These are phyloP conservation scores for Spathaspora boniae DNA, from an alignment of 805 yeast genomes.

Conservation along the genomic window DNA sequence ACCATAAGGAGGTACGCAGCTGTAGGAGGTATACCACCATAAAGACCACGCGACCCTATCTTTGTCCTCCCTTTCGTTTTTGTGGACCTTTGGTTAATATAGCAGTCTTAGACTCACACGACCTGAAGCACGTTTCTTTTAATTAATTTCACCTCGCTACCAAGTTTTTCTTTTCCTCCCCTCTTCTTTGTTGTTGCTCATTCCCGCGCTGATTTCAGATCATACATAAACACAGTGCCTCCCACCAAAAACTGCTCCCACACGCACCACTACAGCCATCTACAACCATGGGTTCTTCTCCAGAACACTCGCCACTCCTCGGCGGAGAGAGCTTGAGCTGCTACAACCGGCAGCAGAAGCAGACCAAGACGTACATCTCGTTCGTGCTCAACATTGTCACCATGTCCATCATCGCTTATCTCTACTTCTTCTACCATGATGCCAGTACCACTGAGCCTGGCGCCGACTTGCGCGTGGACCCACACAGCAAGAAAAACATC, in stretches of 20 bases:
- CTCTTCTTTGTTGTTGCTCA: slow-evolving; percentile 1
- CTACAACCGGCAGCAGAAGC: slow-evolving; percentile 4
- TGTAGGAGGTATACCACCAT: too few relatives aligned
- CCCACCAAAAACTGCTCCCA: neutral
- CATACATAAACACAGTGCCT: neutral
- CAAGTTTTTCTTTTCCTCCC: neutral
- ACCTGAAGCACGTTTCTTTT: too few relatives aligned
- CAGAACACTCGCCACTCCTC: slow-evolving; percentile 10
- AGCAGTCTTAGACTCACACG: too few relatives aligned
- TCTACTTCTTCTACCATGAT: slow-evolving; percentile 6
- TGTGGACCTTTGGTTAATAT: too few relatives aligned
- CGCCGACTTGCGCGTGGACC: slow-evolving; percentile 10
- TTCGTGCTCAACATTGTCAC: slow-evolving; percentile 9
- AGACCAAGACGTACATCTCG: slow-evolving; percentile 5
- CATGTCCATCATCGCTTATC: slow-evolving; percentile 7
- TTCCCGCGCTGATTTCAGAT: slow-evolving; percentile 1
- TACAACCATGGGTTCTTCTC: slow-evolving; percentile 2
- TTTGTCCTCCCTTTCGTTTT: too few relatives aligned
- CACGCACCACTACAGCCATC: neutral
- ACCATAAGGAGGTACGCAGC: too few relatives aligned
- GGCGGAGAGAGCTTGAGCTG: slow-evolving; percentile 9
- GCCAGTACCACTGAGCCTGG: neutral
- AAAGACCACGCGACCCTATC: too few relatives aligned
- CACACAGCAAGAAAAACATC: slow-evolving; percentile 59
- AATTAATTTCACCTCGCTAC: too few relatives aligned